phyloP scores from a whole-genome alignment of 169 alveolate genomes.

The Toxoplasma gondii region DNA sequence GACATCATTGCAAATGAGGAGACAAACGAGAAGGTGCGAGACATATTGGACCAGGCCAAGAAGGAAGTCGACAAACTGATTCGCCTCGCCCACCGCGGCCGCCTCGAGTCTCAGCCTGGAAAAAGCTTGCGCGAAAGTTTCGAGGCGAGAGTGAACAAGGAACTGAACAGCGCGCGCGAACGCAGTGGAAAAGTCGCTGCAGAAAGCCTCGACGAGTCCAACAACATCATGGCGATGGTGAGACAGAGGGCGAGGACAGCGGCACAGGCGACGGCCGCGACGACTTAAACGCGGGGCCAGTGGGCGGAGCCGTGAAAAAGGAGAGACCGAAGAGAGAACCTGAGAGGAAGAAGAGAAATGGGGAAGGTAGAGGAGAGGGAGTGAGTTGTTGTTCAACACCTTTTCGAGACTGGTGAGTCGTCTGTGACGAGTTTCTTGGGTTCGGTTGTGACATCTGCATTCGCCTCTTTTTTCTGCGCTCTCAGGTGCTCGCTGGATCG shows the following conservation, averaged over 20 bases:
- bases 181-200: conserved; percentile 92
- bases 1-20: conserved; percentile 97
- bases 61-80: conserved; percentile 76
- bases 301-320: neutral
- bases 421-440: too few species aligned
- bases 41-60: conserved; percentile 81
- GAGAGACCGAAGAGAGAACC: neutral
- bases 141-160: conserved; percentile 96
- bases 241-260: conserved; percentile 5
- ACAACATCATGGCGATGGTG: conserved; percentile 98
- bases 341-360: neutral
- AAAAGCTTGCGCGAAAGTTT: conserved; percentile 97
- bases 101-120: conserved; percentile 98
- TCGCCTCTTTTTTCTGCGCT: too few species aligned
- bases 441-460: too few species aligned
- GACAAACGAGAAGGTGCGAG: conserved; percentile 89
- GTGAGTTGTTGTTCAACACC: too few species aligned
- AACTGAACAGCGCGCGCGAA: conserved; percentile 76
- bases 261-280: neutral
- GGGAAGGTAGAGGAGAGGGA: neutral
- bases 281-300: too few species aligned
- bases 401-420: too few species aligned
- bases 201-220: conserved; percentile 91
- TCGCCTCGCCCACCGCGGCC: conserved; percentile 94
- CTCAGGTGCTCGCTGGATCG: conserved; percentile 90